Base-by-base conservation (phyloP, 208 protist species). In the Crithidia fasciculata region DNA sequence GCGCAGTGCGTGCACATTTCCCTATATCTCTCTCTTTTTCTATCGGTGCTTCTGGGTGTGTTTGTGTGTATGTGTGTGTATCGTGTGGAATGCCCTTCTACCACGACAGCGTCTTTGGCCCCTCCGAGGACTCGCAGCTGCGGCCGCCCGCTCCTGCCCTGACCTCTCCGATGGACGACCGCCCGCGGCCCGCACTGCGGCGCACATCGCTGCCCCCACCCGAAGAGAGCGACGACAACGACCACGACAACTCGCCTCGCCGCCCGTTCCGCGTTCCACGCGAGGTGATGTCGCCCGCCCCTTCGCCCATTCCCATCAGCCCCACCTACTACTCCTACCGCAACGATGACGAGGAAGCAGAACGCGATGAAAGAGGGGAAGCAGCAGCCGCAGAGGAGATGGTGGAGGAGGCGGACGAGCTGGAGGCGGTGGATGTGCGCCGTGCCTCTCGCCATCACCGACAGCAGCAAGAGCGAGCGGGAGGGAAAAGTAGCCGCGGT, bases 321-420 rank as follows among this genome's bases (percentile, higher is more conserved):
- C 60, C 74, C 12, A 45, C 53, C 36, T 55, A 71, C 47, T 43
- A 74, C 44, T 74, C 74, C 37, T 65, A 70, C 41, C 68, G 37
- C 15, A 67, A 74, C 4, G 67, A 73, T 37, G n/a, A 73, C 45
- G 37, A 54, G 45, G 57, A 54, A 13, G 57, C 28, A 28, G 28
- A 28, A 28, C 28, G 19, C 10, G 45, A 37, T 15, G 56, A 73
- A 6, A 12, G 36, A 53, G 8, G 19, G 2, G 40, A 69, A 16
- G 59, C 9, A 8, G 18, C 4, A 19, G 47, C 3, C 5, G 53
- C 49, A 19, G 65, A 49, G 4, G 53, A 70, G 4, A 53, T 41
- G 5, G 65, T 61, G 10, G 50, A 55, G 50, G 50, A 55, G 50
- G 65, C 65, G 10, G 65, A 70, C 19, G 65, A 70, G 43, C 53